Percentiles rank a stretch among this genome's conserved stretches.
These are phyloP conservation scores for Lasiodiplodia gonubiensis DNA, from an alignment of 2,329 filamentous ascomycete genomes.

Conservation along the genomic window DNA sequence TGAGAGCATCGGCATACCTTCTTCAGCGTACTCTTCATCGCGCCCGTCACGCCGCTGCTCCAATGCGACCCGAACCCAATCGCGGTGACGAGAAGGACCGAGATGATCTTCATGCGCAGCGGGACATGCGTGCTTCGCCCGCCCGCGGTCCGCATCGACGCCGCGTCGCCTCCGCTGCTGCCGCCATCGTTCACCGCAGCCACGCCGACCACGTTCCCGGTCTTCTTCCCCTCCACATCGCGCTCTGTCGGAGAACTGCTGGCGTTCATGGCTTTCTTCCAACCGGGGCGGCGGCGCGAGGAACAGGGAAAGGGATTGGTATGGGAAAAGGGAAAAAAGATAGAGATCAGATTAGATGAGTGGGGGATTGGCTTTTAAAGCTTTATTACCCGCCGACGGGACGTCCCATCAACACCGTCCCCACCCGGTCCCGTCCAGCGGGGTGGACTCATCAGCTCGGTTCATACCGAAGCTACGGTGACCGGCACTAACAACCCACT, in stretches of 20 bases:
- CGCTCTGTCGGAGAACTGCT: not conserved
- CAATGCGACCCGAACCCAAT: slow-evolving; percentile 67
- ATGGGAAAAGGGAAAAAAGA: not conserved
- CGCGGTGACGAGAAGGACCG: slow-evolving; percentile 58
- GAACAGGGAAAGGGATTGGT: no score
- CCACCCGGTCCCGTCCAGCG: not conserved
- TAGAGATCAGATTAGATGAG: slow-evolving; percentile 7
- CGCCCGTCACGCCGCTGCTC: slow-evolving; percentile 65
- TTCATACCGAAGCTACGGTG: not conserved
- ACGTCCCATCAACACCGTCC: not conserved
- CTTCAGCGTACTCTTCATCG: slow-evolving; percentile 67
- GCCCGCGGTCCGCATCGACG: slow-evolving; percentile 13
- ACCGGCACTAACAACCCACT: not conserved
- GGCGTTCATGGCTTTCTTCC: not conserved
- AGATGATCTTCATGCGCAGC: slow-evolving; percentile 30
- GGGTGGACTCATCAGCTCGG: not conserved
- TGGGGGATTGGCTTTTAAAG: not conserved
- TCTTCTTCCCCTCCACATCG: not conserved
- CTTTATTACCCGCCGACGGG: not conserved
- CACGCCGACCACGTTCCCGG: not conserved
- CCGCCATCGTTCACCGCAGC: not conserved
- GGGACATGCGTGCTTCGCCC: slow-evolving; percentile 14
- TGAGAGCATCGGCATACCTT: slow-evolving; percentile 44
- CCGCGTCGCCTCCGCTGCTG: slow-evolving; percentile 1
- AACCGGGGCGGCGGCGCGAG: not conserved